Evolutionary conservation across 805 yeast genomes (phyloP), one percentile per base, ranked within the genome.

Genomic region (Ogataea methylovora): DNA sequence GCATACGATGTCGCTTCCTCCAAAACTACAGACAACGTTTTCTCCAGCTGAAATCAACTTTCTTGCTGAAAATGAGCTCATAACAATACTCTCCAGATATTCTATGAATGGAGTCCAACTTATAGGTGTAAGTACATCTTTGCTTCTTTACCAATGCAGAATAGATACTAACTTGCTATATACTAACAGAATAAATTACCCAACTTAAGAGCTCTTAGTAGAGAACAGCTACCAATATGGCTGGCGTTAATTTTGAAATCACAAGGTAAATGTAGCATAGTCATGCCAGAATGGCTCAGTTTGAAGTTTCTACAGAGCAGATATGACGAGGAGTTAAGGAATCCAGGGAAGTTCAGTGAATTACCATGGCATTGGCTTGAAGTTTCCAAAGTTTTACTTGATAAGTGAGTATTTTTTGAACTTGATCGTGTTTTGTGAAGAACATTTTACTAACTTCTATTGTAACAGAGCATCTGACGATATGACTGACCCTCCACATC

Each of bases 281-380:
- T 85, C 8, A 80, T 87, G 11, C 98, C 98, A 0, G 68, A 63
- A 1, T 92, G 98, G 98, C 65, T 92, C 8, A 71, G 69, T 8
- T 56, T 72, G 30, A 62, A 63, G 14, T 64, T 63, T 32, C 55
- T 90, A 37, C 71, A 71, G 35, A 66, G 63, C 5, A 65, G 69
- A 28, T 75, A 82, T 45, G 84, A 80, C 15, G 79, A 72, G 40
- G 97, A 90, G 51, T 61, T 74, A 23, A 62, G 64, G 5, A 53
- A 70, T 36, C 67, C 75, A 1, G 68, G 69, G 23, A 61, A 71
- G 39, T 90, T 90, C 51, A 71, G 85, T 36, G 59, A 65, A 7
- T 58, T 90, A 32, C 97, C 97, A 0, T 79, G 81, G 77, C 75
- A 80, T 52, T 92, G 98, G 98, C 63, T 87, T 16, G 95, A 90